A percentile compares a stretch with the other conserved stretches of the same genome.
phyloP scores from a whole-genome alignment of 345 rosid genomes.

The Lepidium aucheri region DNA sequence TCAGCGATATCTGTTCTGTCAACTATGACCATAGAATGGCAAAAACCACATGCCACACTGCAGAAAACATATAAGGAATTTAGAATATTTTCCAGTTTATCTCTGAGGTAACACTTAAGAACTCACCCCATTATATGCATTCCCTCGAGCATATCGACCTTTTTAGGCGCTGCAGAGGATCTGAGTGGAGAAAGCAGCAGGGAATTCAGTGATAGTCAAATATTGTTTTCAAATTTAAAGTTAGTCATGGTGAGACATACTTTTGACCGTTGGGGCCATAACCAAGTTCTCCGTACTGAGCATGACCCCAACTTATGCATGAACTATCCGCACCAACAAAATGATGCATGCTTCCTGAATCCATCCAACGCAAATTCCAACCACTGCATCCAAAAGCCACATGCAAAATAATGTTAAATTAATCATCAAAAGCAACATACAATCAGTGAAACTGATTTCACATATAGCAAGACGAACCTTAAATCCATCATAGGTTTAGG shows the following conservation, averaged over 20 bases:
- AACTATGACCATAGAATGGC: conserved; percentile 83
- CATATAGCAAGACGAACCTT: conserved; percentile 42
- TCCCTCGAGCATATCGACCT: conserved; percentile 88
- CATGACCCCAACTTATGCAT: conserved; percentile 99
- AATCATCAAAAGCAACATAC: neutral
- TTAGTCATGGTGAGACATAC: conserved; percentile 31
- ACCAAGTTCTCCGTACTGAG: conserved; percentile 90
- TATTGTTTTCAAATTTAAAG: neutral
- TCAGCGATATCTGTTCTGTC: conserved; percentile 62
- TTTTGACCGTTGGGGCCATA: conserved; percentile 93
- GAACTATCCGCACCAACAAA: conserved; percentile 97
- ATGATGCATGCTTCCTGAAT: conserved; percentile 92
- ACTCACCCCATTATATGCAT: conserved; percentile 83
- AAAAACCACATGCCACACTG: conserved; percentile 87
- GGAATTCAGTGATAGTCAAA: neutral
- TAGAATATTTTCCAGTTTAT: neutral
- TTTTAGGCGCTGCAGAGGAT: conserved; percentile 90
- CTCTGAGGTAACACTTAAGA: neutral
- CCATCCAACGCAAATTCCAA: conserved; percentile 97
- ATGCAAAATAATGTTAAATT: neutral
- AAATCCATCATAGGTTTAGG: conserved; percentile 98
- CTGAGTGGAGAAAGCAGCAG: conserved; percentile 33
- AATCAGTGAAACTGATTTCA: neutral
- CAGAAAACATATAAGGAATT: conserved; percentile 9
- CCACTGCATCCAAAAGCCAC: conserved; percentile 42